These are phyloP conservation scores for Tagetes erecta DNA, from an alignment of 129 eudicot genomes.

Conservation along the genomic window DNA sequence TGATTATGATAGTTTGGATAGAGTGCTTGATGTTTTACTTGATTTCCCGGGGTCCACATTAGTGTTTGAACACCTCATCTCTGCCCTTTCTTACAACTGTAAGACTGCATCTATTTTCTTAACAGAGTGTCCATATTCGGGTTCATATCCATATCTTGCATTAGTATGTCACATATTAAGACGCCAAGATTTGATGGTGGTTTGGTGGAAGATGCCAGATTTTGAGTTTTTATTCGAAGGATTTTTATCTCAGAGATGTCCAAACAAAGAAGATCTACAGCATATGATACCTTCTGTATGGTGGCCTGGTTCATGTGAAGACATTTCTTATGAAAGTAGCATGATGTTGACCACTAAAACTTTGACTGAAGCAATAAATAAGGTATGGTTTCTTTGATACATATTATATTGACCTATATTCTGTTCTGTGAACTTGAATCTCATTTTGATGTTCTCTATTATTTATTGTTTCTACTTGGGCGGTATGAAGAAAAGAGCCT, in stretches of 20 bases:
- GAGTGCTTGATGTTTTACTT: conserved; percentile 71
- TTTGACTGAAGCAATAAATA: conserved; percentile 67
- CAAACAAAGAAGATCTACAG: conserved; percentile 89
- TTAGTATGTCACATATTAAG: conserved; percentile 78
- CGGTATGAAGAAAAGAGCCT: background rate
- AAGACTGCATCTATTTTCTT: conserved; percentile 66
- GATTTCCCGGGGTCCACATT: conserved; percentile 56
- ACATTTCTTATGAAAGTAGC: conserved; percentile 79
- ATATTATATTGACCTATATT: background rate
- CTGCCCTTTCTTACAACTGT: conserved; percentile 77
- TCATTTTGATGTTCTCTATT: background rate
- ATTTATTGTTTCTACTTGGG: conserved; percentile 2
- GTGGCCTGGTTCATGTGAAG: conserved; percentile 99
- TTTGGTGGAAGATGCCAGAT: conserved; percentile 87
- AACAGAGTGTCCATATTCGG: conserved; percentile 95
- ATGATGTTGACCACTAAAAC: conserved; percentile 87
- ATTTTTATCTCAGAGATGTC: conserved; percentile 75
- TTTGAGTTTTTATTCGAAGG: conserved; percentile 90
- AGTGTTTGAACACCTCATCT: conserved; percentile 58
- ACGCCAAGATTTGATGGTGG: conserved; percentile 79
- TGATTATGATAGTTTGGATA: conserved; percentile 77
- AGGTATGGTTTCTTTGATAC: conserved; percentile 41
- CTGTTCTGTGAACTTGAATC: background rate
- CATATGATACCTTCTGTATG: conserved; percentile 89
- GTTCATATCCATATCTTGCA: conserved; percentile 86